A percentile compares a stretch with the other conserved stretches of the same genome.
phyloP scores from a whole-genome alignment of 2,329 filamentous ascomycete genomes.

The Aspergillus fumigatus region DNA sequence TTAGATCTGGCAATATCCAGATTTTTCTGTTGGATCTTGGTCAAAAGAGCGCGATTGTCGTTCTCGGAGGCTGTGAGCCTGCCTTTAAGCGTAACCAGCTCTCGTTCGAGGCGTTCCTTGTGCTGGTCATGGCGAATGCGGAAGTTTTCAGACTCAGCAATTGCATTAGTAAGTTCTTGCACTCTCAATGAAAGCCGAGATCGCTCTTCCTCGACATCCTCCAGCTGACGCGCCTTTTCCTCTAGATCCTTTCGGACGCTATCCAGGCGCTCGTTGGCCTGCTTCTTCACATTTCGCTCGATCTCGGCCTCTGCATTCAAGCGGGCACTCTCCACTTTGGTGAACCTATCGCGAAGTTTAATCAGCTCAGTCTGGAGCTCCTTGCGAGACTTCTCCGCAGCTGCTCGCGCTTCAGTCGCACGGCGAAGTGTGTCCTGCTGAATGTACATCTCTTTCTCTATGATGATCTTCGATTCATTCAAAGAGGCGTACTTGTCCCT shows the following conservation, averaged over 20 bases:
- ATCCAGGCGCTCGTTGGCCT: slow-evolving; percentile 75
- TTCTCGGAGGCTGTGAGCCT: slow-evolving; percentile 89
- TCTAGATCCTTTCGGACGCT: slow-evolving; percentile 76
- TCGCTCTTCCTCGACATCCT: slow-evolving; percentile 76
- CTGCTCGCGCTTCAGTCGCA: slow-evolving; percentile 72
- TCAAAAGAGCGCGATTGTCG: slow-evolving; percentile 89
- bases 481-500: slow-evolving; percentile 80
- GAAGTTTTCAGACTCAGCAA: slow-evolving; percentile 84
- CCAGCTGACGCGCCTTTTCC: slow-evolving; percentile 68
- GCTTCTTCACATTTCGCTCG: slow-evolving; percentile 71
- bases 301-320: slow-evolving; percentile 75
- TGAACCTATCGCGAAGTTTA: slow-evolving; percentile 74
- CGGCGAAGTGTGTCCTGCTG: slow-evolving; percentile 88
- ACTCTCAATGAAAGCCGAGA: slow-evolving; percentile 72
- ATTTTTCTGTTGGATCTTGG: slow-evolving; percentile 96
- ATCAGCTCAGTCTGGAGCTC: slow-evolving; percentile 84
- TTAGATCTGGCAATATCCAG: slow-evolving; percentile 89
- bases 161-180: slow-evolving; percentile 79
- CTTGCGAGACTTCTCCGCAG: slow-evolving; percentile 81
- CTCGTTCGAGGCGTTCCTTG: slow-evolving; percentile 87
- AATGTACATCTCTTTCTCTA: slow-evolving; percentile 95
- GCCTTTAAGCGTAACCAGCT: slow-evolving; percentile 85
- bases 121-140: slow-evolving; percentile 86
- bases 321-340: slow-evolving; percentile 79
- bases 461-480: slow-evolving; percentile 92